Evolutionary conservation across 2,329 filamentous ascomycete genomes (phyloP).

Genomic region (Cadophora malorum): DNA sequence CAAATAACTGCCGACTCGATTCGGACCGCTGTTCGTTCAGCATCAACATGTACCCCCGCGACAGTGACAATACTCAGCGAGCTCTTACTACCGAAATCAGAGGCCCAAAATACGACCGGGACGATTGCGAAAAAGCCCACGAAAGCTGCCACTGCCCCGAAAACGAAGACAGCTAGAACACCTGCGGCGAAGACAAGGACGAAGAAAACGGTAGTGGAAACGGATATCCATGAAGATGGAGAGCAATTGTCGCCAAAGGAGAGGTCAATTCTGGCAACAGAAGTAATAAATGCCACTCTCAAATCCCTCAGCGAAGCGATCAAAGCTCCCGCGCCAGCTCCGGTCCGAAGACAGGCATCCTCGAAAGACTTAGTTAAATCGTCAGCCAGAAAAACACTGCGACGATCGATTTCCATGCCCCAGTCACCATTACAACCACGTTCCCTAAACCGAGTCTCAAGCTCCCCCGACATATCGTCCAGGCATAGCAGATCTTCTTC

Average conservation of each 20-base stretch:
- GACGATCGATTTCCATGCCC: constrained; percentile 63
- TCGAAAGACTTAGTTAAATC: constrained; percentile 49
- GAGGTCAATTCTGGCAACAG: constrained; percentile 71
- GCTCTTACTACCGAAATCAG: constrained; percentile 50
- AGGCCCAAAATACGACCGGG: constrained; percentile 20
- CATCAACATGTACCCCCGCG: constrained; percentile 55
- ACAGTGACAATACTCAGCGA: constrained; percentile 54
- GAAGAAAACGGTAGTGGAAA: constrained; percentile 44
- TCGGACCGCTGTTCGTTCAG: constrained; percentile 54
- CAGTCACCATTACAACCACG: constrained; percentile 67
- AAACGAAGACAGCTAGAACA: constrained; percentile 38
- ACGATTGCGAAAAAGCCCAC: constrained; percentile 23
- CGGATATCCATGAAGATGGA: constrained; percentile 37
- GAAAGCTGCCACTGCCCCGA: constrained; percentile 20
- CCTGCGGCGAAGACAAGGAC: constrained; percentile 33
- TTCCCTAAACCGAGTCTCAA: constrained; percentile 64
- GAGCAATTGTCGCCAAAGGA: constrained; percentile 61
- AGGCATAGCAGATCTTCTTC: constrained; percentile 48
- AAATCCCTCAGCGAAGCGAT: constrained; percentile 72
- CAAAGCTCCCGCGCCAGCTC: constrained; percentile 51
- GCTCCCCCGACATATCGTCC: constrained; percentile 61
- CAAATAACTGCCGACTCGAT: constrained; percentile 53
- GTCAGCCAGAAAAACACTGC: constrained; percentile 50
- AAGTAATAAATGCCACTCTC: constrained; percentile 73
- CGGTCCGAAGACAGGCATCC: constrained; percentile 35